Percentiles rank a stretch among this genome's conserved stretches.
Evolutionary conservation across 306 rosid genomes (phyloP).

Genomic region (Comarum palustre): DNA sequence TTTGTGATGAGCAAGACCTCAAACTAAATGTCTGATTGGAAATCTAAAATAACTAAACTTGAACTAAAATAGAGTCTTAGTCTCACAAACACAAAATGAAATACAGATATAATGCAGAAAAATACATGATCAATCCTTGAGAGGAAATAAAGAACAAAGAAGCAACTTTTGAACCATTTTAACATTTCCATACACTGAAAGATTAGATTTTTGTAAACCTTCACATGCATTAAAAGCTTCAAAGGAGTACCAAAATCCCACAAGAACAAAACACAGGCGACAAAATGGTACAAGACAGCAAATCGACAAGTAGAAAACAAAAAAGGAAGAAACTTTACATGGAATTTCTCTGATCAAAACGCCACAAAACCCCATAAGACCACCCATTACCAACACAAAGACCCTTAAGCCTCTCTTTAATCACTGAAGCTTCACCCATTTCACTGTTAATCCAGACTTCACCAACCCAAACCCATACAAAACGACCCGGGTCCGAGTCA

Average conservation of each 20-base stretch:
- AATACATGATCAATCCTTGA: not conserved
- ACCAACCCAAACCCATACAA: slow-evolving; percentile 29
- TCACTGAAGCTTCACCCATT: slow-evolving; percentile 40
- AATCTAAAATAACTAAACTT: slow-evolving; percentile 3
- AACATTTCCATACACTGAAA: slow-evolving; percentile 6
- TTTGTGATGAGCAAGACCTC: slow-evolving; percentile 13
- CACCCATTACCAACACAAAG: slow-evolving; percentile 59
- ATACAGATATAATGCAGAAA: slow-evolving; percentile 1
- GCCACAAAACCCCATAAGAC: slow-evolving; percentile 86
- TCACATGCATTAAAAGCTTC: not conserved
- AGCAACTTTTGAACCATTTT: not conserved
- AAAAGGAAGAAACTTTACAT: slow-evolving; percentile 45
- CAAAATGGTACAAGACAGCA: not conserved
- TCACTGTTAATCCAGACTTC: slow-evolving; percentile 18
- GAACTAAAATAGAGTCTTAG: slow-evolving; percentile 14
- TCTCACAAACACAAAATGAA: not conserved
- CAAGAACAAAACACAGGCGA: not conserved
- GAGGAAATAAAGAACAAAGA: not conserved
- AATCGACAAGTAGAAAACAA: slow-evolving; percentile 11
- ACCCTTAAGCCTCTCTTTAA: slow-evolving; percentile 48
- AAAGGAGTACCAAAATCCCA: not conserved
- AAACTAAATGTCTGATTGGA: slow-evolving; percentile 21
- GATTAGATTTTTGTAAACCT: not conserved
- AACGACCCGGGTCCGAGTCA: slow-evolving; percentile 25
- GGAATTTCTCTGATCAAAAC: slow-evolving; percentile 56